Evolutionary conservation across 306 rosid genomes (phyloP).

Genomic region (Glycine latifolia): DNA sequence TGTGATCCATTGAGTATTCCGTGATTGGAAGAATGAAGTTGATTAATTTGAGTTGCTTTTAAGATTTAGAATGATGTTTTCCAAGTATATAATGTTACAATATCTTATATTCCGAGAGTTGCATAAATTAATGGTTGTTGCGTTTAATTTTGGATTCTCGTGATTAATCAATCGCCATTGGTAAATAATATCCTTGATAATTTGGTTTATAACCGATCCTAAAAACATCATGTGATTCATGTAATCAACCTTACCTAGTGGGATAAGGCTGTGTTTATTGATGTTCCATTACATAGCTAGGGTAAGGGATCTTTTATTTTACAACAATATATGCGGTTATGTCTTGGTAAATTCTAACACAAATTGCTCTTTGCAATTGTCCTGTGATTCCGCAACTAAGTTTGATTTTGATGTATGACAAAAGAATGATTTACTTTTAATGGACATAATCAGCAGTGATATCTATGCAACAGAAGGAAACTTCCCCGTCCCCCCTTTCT

Average conservation of each 20-base stretch:
- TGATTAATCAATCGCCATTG: background rate
- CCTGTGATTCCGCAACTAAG: too few species aligned
- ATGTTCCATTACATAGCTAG: background rate
- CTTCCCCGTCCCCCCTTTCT: too few species aligned
- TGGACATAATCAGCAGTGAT: too few species aligned
- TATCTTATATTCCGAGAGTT: slow-evolving; percentile 16
- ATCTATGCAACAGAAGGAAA: too few species aligned
- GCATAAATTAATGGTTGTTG: slow-evolving; percentile 22
- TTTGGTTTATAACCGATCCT: background rate
- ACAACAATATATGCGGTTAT: background rate
- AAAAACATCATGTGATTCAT: background rate
- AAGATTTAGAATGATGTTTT: slow-evolving; percentile 24
- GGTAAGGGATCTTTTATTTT: background rate
- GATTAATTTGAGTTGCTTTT: slow-evolving; percentile 41
- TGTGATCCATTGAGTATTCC: slow-evolving; percentile 39
- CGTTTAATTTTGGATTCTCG: background rate
- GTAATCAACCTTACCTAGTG: background rate
- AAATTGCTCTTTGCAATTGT: background rate
- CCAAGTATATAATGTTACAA: slow-evolving; percentile 29
- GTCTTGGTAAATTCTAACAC: background rate
- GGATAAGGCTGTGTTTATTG: background rate
- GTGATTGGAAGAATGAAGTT: slow-evolving; percentile 48
- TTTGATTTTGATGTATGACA: too few species aligned
- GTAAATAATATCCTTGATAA: background rate
- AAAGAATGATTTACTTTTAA: too few species aligned